Evolutionary conservation across 129 eudicot genomes (phyloP).

Genomic region (Chrysanthemum makinoi): DNA sequence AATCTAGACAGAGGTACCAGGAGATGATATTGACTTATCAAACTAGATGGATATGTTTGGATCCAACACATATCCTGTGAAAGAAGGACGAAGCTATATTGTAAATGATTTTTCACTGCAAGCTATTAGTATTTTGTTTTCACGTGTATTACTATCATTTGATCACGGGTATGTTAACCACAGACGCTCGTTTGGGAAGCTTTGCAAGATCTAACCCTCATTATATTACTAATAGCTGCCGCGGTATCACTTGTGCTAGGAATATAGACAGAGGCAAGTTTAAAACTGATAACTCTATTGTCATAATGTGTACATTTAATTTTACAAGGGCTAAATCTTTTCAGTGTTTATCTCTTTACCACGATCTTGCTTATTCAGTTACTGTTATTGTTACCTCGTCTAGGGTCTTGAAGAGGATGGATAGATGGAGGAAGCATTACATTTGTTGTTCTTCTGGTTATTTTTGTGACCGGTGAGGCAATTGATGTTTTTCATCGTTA

Average conservation of each 20-base stretch:
- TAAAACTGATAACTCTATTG: too few relatives aligned
- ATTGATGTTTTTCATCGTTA: too few relatives aligned
- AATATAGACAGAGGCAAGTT: conserved; percentile 80
- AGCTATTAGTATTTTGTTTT: conserved; percentile 14
- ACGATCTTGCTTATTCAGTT: too few relatives aligned
- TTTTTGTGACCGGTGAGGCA: too few relatives aligned
- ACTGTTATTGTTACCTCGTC: too few relatives aligned
- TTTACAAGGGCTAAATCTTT: too few relatives aligned
- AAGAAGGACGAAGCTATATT: conserved; percentile 67
- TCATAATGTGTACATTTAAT: too few relatives aligned
- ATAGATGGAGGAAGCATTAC: too few relatives aligned
- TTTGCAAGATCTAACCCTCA: conserved; percentile 86
- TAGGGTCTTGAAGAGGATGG: too few relatives aligned
- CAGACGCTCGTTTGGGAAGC: conserved; percentile 91
- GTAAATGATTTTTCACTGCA: conserved; percentile 26
- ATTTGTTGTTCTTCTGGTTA: too few relatives aligned
- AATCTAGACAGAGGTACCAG: conserved; percentile 47
- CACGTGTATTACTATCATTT: not conserved
- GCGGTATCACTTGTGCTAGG: conserved; percentile 78
- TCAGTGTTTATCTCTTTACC: too few relatives aligned
- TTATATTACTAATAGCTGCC: conserved; percentile 81
- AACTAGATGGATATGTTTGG: conserved; percentile 68
- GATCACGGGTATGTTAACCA: conserved; percentile 11
- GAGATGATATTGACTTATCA: conserved; percentile 53
- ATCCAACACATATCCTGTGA: conserved; percentile 87